These are phyloP conservation scores for Kewa caespitosa DNA, from an alignment of 179 eudicot genomes.

Conservation along the genomic window DNA sequence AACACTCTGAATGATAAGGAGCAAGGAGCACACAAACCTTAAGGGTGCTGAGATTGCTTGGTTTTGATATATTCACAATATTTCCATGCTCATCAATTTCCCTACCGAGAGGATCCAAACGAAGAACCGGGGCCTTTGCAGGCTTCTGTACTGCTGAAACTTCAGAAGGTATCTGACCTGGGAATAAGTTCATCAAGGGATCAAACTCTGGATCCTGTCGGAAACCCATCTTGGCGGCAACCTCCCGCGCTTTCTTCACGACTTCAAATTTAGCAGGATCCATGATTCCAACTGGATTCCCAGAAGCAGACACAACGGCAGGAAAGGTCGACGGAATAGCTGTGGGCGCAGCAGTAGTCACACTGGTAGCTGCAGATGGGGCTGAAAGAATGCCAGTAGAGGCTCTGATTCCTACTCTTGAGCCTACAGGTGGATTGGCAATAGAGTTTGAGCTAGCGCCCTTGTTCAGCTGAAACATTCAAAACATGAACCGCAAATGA, in stretches of 20 bases:
- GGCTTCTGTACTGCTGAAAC: constrained; percentile 74
- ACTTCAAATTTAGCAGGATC: constrained; percentile 74
- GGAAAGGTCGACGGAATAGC: constrained; percentile 32
- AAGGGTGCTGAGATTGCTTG: constrained; percentile 75
- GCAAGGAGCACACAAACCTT: constrained; percentile 51
- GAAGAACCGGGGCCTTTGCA: constrained; percentile 90
- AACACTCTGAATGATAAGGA: constrained; percentile 5
- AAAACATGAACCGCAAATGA: too few relatives aligned
- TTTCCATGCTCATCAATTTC: constrained; percentile 97
- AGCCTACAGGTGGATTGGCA: constrained; percentile 32
- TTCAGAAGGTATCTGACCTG: constrained; percentile 77
- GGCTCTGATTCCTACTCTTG: constrained; percentile 40
- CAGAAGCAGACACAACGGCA: constrained; percentile 37
- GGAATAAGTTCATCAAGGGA: constrained; percentile 82
- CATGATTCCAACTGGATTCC: constrained; percentile 38
- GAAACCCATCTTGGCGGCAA: constrained; percentile 92
- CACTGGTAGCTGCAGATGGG: constrained; percentile 29
- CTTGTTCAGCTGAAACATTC: constrained; percentile 52
- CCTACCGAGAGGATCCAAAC: constrained; percentile 88
- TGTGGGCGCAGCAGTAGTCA: constrained; percentile 3
- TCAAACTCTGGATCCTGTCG: constrained; percentile 92
- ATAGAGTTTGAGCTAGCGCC: constrained; percentile 37
- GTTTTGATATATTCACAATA: constrained; percentile 70
- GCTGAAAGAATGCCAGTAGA: constrained; percentile 40
- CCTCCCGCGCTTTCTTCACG: constrained; percentile 82